Percentiles rank a stretch among this genome's conserved stretches.
Evolutionary conservation across 2,329 filamentous ascomycete genomes (phyloP).

Genomic region (Lecanosticta acicola): DNA sequence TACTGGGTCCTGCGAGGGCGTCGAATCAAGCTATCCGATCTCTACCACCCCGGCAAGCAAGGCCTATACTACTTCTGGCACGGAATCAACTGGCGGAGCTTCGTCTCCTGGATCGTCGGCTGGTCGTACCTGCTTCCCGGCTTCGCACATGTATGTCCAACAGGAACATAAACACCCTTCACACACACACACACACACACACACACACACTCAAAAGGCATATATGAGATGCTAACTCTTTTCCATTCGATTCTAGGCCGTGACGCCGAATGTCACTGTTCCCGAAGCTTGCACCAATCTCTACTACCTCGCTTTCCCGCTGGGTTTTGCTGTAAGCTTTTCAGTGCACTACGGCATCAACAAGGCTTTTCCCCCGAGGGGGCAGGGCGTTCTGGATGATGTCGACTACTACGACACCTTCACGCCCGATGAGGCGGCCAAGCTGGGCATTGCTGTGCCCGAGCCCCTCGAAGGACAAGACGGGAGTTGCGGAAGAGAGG

Average conservation of each 20-base stretch:
- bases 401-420: constrained; percentile 35
- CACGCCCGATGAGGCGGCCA: constrained; percentile 23
- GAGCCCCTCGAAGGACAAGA: constrained; percentile 14
- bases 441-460: constrained; percentile 17
- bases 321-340: constrained; percentile 39
- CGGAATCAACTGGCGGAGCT: constrained; percentile 44
- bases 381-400: constrained; percentile 31
- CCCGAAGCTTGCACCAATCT: constrained; percentile 34
- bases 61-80: constrained; percentile 41
- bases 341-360: constrained; percentile 32
- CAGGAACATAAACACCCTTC: too few species aligned
- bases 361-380: constrained; percentile 29
- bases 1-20: constrained; percentile 41
- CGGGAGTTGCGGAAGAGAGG: not conserved
- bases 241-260: constrained; percentile 41
- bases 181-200: not conserved
- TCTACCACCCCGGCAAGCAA: constrained; percentile 36
- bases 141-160: not conserved
- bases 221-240: constrained; percentile 15
- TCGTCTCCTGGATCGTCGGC: constrained; percentile 38
- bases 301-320: constrained; percentile 40
- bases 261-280: constrained; percentile 37
- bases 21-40: constrained; percentile 40
- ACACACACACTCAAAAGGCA: too few species aligned
- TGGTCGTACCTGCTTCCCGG: constrained; percentile 17